Evolutionary conservation across 1,284 basidiomycete species (phyloP), one percentile per base, ranked within the genome.

Genomic region (Trichosporon faecale): DNA sequence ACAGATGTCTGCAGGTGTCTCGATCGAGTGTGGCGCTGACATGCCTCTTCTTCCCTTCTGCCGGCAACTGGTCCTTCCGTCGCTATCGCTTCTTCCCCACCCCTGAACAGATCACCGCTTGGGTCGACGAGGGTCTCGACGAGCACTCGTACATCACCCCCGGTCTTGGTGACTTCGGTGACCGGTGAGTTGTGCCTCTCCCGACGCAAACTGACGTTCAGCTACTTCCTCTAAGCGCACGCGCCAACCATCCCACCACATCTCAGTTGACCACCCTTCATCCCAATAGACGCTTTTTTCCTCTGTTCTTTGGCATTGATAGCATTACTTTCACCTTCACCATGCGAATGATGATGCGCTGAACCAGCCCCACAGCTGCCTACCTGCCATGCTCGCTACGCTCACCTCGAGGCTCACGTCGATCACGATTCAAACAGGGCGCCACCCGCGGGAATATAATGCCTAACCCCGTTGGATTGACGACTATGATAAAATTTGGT

Each of bases 91-190:
- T 27, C 40, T 33, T 33, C 35, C 65, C 37, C 33, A 23, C 44
- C n/a, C 33, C 55, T 55, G 91, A 29, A 7, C 67, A 84, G 90
- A 92, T 97, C 68, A 96, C 94, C 16, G 96, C 94, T 0, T 99
- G 96, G 95, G 95, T 99, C 70, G 96, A 99, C 83, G 86, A 95
- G 76, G 92, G 93, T 6, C 87, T 99, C 70, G 96, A 98, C 78
- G 92, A 94, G 74, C 75, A 80, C 64, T 76, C 76, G 46, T 84
- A 79, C 76, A 83, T 95, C 73, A 89, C 94, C 71, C 93, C 93
- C 16, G 94, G 94, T 16, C 85, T 96, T 25, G 94, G 94, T 16
- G 94, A 96, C 82, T 96, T 95, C 82, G 94, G 94, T 67, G 94
- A 95, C 82, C 85, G 93, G 81, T 84, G 68, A 40, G 72, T 73